phyloP scores from a whole-genome alignment of 805 yeast species.

The Pichia rugopelliculosa region DNA sequence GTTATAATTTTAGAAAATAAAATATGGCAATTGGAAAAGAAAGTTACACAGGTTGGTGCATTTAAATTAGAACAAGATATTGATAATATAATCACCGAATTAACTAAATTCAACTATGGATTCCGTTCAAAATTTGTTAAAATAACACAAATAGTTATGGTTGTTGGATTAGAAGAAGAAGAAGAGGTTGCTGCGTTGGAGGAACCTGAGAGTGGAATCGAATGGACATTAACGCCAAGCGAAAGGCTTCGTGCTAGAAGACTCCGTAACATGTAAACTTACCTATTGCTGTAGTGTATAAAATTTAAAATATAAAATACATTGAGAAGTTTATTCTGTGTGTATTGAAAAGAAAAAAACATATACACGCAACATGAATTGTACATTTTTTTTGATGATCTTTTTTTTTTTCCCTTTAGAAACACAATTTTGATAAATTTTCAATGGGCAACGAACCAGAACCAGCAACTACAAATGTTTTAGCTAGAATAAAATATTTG shows the following conservation, averaged over 20 bases:
- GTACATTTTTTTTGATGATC: background rate
- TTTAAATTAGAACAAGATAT: constrained; percentile 77
- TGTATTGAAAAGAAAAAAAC: background rate
- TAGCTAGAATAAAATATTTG: constrained; percentile 4
- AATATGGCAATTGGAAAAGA: constrained; percentile 56
- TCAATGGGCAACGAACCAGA: no score
- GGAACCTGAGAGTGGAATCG: constrained; percentile 18
- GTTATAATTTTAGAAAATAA: constrained; percentile 57
- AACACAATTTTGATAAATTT: no score
- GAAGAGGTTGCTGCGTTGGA: constrained; percentile 29
- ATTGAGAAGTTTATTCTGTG: no score
- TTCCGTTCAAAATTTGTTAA: constrained; percentile 72
- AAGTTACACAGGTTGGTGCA: constrained; percentile 77
- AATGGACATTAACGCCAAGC: constrained; percentile 73
- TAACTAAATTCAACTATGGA: constrained; percentile 65
- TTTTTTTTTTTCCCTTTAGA: background rate
- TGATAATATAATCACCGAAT: constrained; percentile 61
- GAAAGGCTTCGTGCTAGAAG: constrained; percentile 61
- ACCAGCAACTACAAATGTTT: background rate
- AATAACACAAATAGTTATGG: constrained; percentile 76
- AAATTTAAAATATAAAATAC: no score
- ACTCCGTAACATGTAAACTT: background rate
- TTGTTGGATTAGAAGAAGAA: constrained; percentile 75
- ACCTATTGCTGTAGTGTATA: no score
- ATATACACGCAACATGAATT: background rate